Evolutionary conservation across 164 flowering plant genomes (phyloP), one percentile per base, ranked within the genome.

Genomic region (Stephania yunnanensis): DNA sequence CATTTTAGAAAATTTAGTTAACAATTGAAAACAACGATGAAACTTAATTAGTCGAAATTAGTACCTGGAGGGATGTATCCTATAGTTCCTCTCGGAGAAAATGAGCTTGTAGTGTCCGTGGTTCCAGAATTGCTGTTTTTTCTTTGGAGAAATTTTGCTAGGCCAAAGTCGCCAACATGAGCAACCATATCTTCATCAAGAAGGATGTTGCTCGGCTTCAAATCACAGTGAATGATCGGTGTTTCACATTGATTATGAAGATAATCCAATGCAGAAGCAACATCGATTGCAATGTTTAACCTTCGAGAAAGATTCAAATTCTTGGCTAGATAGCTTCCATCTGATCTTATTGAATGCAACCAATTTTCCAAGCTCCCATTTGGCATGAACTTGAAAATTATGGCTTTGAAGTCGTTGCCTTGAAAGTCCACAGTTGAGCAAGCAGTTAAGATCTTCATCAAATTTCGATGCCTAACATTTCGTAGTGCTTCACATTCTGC

Each of bases 371-470:
- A 50, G 8, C 55, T 50, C 6, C 55, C 55, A 50, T 6, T 50
- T 9, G 55, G 55, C 55, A 50, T 75, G 78, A 12, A 75, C 22
- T 75, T 30, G 44, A 69, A 75, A 10, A 75, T 67, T 69, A 75
- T 4, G 8, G 77, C 77, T 75, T 75, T 75, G 68, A 75, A 75
- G 52, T 75, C 78, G 22, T 75, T 44, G 0, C 64, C 76, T 15
- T 74, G 31, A 74, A 31, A 74, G 30, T 74, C 76, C 4, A 68
- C 52, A 30, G 73, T 70, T 53, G 77, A 42, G 73, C 78, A 76
- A 30, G 36, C 46, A 45, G 73, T 70, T 13, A 76, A 1, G 22
- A 76, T 61, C 25, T 70, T 76, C 3, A 76, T 1, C 15, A 76
- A 65, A 58, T 76, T 58, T 0, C 61, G 73, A 6, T 76, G 73